Percentiles rank a stretch among this genome's conserved stretches.
These are phyloP conservation scores for Penicillium sp. DNA, from an alignment of 2,329 filamentous ascomycete species.

Conservation along the genomic window DNA sequence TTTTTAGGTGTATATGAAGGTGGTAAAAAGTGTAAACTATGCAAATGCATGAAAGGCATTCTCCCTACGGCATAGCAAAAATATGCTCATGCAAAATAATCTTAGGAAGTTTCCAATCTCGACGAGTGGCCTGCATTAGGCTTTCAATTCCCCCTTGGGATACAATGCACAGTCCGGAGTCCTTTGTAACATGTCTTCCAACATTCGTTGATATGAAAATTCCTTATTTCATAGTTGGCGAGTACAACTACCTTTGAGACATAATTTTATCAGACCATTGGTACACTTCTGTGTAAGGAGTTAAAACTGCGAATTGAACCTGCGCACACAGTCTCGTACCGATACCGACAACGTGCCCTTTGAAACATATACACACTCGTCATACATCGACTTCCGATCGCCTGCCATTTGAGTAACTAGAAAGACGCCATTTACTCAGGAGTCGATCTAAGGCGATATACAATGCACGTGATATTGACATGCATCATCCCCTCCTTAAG, in stretches of 20 bases:
- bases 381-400: background rate
- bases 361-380: background rate
- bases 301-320: background rate
- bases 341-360: background rate
- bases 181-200: background rate
- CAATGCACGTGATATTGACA: background rate
- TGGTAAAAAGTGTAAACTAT: too few species aligned
- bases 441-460: background rate
- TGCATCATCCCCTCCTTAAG: background rate
- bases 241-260: background rate
- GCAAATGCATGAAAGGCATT: background rate
- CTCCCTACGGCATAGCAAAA: background rate
- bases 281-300: background rate
- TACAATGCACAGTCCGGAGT: background rate
- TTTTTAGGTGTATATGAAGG: too few species aligned
- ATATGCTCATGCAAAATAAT: too few species aligned
- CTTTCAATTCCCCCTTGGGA: background rate
- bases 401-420: background rate
- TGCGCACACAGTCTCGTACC: background rate
- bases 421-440: background rate
- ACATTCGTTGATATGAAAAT: background rate
- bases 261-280: background rate
- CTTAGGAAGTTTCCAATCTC: too few species aligned
- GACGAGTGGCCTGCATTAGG: background rate
- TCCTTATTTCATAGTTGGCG: background rate